These are phyloP conservation scores for Termitomyces sp. DNA, from an alignment of 1,284 basidiomycete genomes.

Conservation along the genomic window DNA sequence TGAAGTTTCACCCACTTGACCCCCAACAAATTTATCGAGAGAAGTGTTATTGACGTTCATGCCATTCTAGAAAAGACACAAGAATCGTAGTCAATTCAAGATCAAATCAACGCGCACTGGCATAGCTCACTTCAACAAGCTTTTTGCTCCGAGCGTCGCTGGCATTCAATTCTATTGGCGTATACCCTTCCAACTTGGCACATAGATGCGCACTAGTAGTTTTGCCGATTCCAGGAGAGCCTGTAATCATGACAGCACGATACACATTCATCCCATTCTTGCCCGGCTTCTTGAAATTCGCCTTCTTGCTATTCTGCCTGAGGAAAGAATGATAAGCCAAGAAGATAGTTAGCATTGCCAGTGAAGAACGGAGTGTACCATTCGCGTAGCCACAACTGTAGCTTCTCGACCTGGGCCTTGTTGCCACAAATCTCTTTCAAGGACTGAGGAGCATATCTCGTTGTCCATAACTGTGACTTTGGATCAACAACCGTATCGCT, in stretches of 20 bases:
- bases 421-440: slow-evolving; percentile 95
- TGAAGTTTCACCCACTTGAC: slow-evolving; percentile 42
- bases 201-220: slow-evolving; percentile 94
- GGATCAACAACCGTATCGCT: slow-evolving; percentile 35
- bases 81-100: background rate
- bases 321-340: background rate
- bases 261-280: slow-evolving; percentile 85
- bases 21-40: slow-evolving; percentile 83
- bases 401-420: slow-evolving; percentile 85
- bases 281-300: slow-evolving; percentile 90
- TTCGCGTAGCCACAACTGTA: slow-evolving; percentile 81
- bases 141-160: slow-evolving; percentile 97
- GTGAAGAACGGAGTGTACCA: slow-evolving; percentile 53
- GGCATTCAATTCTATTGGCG: slow-evolving; percentile 93
- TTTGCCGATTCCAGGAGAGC: slow-evolving; percentile 96
- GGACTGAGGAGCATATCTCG: slow-evolving; percentile 85
- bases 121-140: slow-evolving; percentile 72
- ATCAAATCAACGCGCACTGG: background rate
- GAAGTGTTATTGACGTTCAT: slow-evolving; percentile 87
- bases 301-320: slow-evolving; percentile 72
- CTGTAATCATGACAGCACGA: slow-evolving; percentile 86
- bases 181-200: slow-evolving; percentile 85
- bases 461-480: slow-evolving; percentile 85
- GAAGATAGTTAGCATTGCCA: background rate
- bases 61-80: slow-evolving; percentile 48